Percentiles rank a stretch among this genome's conserved stretches.
phyloP scores from a whole-genome alignment of 2,329 filamentous ascomycete genomes.

The Chaetomiaceae sp. region DNA sequence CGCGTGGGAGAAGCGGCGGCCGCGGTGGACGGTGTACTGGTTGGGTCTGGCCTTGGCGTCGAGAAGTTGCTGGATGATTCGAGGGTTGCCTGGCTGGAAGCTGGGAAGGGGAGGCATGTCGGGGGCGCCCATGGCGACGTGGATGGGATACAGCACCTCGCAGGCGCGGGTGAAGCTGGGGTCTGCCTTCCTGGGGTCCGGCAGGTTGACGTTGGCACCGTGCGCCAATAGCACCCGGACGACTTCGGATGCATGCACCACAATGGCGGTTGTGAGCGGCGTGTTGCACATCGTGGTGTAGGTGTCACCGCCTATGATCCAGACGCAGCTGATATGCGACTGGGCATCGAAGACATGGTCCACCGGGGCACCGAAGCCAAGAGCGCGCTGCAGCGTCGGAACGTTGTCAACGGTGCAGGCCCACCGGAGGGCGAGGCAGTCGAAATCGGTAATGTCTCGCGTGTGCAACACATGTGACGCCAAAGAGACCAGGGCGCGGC shows the following conservation, averaged over 20 bases:
- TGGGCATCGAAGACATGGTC: conserved; percentile 4
- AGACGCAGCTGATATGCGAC: conserved; percentile 1
- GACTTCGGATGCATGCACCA: conserved; percentile 2
- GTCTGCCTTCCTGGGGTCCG: background rate
- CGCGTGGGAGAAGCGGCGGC: too few species aligned
- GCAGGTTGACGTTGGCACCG: conserved; percentile 6
- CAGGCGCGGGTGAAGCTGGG: rapidly evolving
- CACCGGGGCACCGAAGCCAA: conserved; percentile 9
- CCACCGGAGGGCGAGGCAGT: conserved; percentile 17
- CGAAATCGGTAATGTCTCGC: conserved; percentile 14
- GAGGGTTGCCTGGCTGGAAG: conserved; percentile 4
- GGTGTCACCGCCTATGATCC: background rate
- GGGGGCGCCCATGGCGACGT: conserved; percentile 6
- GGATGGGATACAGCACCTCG: conserved; percentile 3
- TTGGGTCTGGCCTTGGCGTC: conserved; percentile 16
- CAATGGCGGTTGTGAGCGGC: conserved; percentile 13
- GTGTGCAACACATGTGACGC: conserved; percentile 5
- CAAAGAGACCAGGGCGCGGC: background rate
- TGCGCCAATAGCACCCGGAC: conserved; percentile 8
- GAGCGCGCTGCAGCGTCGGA: conserved; percentile 9
- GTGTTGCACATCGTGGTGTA: background rate
- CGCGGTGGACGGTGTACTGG: background rate
- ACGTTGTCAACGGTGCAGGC: conserved; percentile 15
- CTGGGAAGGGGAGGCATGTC: background rate
- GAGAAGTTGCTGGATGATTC: conserved; percentile 9